Evolutionary conservation across 1,139 yeast genomes (phyloP).

Genomic region (Maudiozyma humilis): DNA sequence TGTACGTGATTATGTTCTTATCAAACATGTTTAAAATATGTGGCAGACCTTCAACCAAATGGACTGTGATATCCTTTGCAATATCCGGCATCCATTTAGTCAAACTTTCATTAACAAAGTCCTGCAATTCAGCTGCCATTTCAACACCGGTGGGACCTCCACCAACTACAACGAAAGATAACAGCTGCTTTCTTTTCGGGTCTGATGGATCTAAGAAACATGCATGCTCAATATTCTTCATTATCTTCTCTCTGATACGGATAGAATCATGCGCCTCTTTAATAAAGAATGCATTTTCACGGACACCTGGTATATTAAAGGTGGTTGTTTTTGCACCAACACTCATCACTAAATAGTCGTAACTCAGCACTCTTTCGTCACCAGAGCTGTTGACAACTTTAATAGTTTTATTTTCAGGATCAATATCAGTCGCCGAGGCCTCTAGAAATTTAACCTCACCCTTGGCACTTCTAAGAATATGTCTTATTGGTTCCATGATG

Average conservation of each 20-base stretch:
- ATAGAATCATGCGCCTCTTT: constrained; percentile 82
- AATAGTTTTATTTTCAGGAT: constrained; percentile 55
- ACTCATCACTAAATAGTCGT: constrained; percentile 78
- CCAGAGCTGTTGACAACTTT: constrained; percentile 39
- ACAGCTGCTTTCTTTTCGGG: constrained; percentile 70
- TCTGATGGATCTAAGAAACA: constrained; percentile 65
- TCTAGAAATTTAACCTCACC: constrained; percentile 81
- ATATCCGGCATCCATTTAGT: constrained; percentile 83
- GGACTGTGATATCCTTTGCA: constrained; percentile 69
- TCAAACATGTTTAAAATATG: constrained; percentile 83
- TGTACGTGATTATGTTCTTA: constrained; percentile 73
- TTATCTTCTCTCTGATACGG: constrained; percentile 63
- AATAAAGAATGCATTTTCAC: constrained; percentile 75
- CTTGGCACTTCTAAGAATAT: constrained; percentile 61
- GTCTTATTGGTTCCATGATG: constrained; percentile 77
- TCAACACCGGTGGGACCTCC: constrained; percentile 98
- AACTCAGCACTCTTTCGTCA: constrained; percentile 35
- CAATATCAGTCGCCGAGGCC: constrained; percentile 83
- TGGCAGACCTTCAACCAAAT: constrained; percentile 86
- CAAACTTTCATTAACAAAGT: constrained; percentile 86
- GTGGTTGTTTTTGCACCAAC: constrained; percentile 92
- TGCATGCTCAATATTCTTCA: constrained; percentile 80
- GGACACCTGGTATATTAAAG: constrained; percentile 89
- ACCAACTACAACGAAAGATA: constrained; percentile 82
- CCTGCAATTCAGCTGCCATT: constrained; percentile 91